These are phyloP conservation scores for Pistacia atlantica DNA, from an alignment of 345 rosid genomes.

Conservation along the genomic window DNA sequence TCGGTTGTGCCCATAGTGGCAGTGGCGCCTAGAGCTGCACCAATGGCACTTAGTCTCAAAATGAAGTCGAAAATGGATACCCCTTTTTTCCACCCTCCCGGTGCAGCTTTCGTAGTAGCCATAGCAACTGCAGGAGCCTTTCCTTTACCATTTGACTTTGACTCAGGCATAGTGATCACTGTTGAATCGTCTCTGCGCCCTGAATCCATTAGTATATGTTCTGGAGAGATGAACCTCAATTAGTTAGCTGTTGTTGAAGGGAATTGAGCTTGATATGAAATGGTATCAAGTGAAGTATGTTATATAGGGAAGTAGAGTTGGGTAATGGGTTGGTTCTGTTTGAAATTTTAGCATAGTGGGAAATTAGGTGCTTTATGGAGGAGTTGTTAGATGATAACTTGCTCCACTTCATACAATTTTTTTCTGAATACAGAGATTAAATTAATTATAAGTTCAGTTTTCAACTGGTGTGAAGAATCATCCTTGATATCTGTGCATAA, in stretches of 20 bases:
- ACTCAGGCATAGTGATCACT: slow-evolving; percentile 20
- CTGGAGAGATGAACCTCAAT: not conserved
- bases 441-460: not conserved
- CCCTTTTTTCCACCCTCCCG: slow-evolving; percentile 42
- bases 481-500: not conserved
- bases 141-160: slow-evolving; percentile 25
- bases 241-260: not conserved
- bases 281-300: not conserved
- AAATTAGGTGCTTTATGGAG: slow-evolving; percentile 19
- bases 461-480: not conserved
- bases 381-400: slow-evolving; percentile 31
- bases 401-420: slow-evolving; percentile 30
- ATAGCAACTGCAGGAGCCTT: slow-evolving; percentile 23
- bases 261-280: not conserved
- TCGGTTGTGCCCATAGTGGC: slow-evolving; percentile 43
- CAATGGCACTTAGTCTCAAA: slow-evolving; percentile 41
- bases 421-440: not conserved
- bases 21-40: slow-evolving; percentile 45
- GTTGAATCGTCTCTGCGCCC: slow-evolving; percentile 13
- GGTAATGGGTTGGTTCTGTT: slow-evolving; percentile 22
- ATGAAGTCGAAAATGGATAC: slow-evolving; percentile 50
- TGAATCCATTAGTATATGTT: slow-evolving; percentile 32
- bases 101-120: slow-evolving; percentile 7
- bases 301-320: slow-evolving; percentile 7
- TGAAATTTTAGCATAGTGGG: not conserved